A percentile compares a stretch with the other conserved stretches of the same genome.
These are phyloP conservation scores for Casuarina cunninghamiana DNA, from an alignment of 306 rosid genomes.

Conservation along the genomic window DNA sequence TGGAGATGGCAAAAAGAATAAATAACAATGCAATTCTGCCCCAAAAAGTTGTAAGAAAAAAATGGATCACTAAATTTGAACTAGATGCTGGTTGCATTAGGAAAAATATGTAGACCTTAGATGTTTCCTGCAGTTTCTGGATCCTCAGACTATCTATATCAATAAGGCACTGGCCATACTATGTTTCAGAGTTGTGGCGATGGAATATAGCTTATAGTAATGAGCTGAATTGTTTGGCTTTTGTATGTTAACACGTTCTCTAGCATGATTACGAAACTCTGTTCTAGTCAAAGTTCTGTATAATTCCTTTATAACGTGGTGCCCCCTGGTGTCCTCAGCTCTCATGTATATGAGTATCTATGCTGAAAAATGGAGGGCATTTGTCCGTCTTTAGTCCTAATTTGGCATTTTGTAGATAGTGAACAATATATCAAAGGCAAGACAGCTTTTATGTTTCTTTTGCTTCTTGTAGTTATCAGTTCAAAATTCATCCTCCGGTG, in stretches of 20 bases:
- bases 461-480: conserved; percentile 1
- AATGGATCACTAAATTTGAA: background rate
- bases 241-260: too few species aligned
- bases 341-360: background rate
- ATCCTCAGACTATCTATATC: background rate
- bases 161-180: background rate
- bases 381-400: background rate
- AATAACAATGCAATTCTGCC: background rate
- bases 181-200: background rate
- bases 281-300: background rate
- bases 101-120: background rate
- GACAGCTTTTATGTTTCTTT: background rate
- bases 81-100: background rate
- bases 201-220: too few species aligned
- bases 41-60: background rate
- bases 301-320: background rate
- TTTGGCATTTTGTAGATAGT: background rate
- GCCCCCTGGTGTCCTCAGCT: background rate
- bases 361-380: background rate
- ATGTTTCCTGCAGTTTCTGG: background rate
- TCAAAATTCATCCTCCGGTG: background rate
- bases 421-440: background rate
- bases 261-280: background rate
- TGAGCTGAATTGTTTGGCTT: too few species aligned
- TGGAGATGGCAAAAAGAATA: background rate